phyloP scores from a whole-genome alignment of 208 protist species.

The Phytomonas francai region DNA sequence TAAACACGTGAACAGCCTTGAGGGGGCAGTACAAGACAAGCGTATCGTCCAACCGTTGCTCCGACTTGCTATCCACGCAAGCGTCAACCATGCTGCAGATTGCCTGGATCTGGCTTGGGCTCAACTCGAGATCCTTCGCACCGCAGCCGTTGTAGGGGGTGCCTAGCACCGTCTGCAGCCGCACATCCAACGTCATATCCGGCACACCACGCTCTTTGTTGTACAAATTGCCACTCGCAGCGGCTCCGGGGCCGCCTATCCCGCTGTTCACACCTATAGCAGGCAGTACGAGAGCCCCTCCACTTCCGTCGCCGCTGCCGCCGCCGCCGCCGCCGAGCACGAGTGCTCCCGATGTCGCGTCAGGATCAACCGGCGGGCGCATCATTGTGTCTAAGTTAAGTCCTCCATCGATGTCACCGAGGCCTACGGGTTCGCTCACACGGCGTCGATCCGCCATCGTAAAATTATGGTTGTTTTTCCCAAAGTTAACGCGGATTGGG shows the following conservation, averaged over 20 bases:
- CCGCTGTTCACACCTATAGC: constrained; percentile 40
- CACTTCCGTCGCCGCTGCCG: constrained; percentile 10
- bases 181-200: constrained; percentile 55
- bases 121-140: constrained; percentile 43
- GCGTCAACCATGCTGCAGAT: constrained; percentile 63
- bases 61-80: constrained; percentile 51
- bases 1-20: constrained; percentile 66
- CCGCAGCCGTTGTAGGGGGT: constrained; percentile 70
- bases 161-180: constrained; percentile 57
- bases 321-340: constrained; percentile 17
- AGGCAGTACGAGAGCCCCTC: constrained; percentile 29
- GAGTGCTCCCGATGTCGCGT: constrained; percentile 25
- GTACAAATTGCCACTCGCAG: constrained; percentile 23
- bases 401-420: neutral
- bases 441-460: constrained; percentile 58
- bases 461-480: constrained; percentile 69
- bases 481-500: constrained; percentile 74
- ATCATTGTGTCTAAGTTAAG: constrained; percentile 39
- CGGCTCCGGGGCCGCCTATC: constrained; percentile 12
- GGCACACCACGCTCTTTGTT: constrained; percentile 43
- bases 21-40: constrained; percentile 57
- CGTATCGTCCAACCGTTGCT: constrained; percentile 40
- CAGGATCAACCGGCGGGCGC: constrained; percentile 18
- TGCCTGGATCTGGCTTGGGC: constrained; percentile 59
- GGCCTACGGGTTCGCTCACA: constrained; percentile 15